Base-by-base conservation (phyloP, 768 basidiomycete genomes). In the Leucogyrophana mollusca region DNA sequence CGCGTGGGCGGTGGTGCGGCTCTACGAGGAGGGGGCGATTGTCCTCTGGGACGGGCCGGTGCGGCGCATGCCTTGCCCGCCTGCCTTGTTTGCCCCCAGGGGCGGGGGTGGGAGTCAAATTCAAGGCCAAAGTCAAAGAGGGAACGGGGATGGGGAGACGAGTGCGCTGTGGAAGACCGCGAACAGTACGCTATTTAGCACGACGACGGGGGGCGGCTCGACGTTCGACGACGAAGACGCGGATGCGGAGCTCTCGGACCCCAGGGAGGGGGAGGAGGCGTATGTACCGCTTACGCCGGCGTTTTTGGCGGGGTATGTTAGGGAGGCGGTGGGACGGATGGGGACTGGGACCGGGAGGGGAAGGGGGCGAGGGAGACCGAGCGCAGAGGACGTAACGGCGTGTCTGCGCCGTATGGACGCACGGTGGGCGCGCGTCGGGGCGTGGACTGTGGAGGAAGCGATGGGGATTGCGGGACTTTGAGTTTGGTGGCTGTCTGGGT, bases 21-120 rank as follows among this genome's bases (percentile, higher is more conserved):
- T 90, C 17, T 70, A 81, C 40, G 72, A 79, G 45, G 87, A 90
- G 47, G 90, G 89, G n/a, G 79, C 76, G 45, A 80, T 90, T 47
- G 72, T 89, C 1, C 62, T 87, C 3, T 88, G 85, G 82, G 82
- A 87, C 47, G 27, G 27, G 0, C 79, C 83, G 3, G 67, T 70
- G 11, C 70, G 73, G 9, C 58, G 70, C 2, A 61, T 64, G 43
- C 65, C 66, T 0, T 44, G 47, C 23, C 30, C 42, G 20, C 34
- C 9, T n/a, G n/a, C n/a, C n/a, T n/a, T n/a, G n/a, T n/a, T n/a
- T n/a, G n/a, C n/a, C n/a, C n/a, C n/a, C n/a, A n/a, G n/a, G n/a
- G n/a, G n/a, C n/a, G n/a, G n/a, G n/a, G 39, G 25, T 36, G 38
- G 16, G 49, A 52, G 42, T 22, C 45, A 45, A 42, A 44, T 34